Base-by-base conservation (phyloP, 1,284 basidiomycete genomes). In the Phlebopus sp. region DNA sequence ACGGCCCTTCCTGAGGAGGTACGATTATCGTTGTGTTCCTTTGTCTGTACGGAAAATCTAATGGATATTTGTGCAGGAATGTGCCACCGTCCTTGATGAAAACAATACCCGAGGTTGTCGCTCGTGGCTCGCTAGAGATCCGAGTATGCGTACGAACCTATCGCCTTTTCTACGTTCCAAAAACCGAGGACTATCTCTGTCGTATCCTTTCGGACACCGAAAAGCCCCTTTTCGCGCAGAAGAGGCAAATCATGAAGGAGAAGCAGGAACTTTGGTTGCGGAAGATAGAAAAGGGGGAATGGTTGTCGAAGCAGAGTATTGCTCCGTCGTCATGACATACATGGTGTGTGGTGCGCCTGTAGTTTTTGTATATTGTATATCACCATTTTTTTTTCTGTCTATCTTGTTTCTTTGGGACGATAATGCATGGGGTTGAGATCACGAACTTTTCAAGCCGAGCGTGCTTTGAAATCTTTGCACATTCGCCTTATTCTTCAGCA, bases 91-190 rank as follows among this genome's bases (percentile, higher is more conserved):
- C 66, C 44, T 62, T 67, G 44, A 67, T 60, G 21, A 66, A 68
- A 10, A 56, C 62, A 2, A 60, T 66, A 9, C 76, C 74, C 0
- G 70, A 74, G n/a, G 70, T 81, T 21, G 55, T 73, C 17, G 78
- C 81, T 0, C 73, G 70, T 27, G 82, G 83, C 32, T 74, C 76
- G 3, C 76, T 94, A 15, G 87, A 91, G 62, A 86, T 93, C 62
- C 87, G 89, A 56, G 81, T 95, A 46, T 93, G 90, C 62, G 77
- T 92, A 31, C 82, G 89, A 44, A 93, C 88, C 21, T 94, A 93
- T 63, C 78, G 86, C 23, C 72, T 94, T 47, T 94, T 95, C 72
- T 93, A 85, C 62, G 89, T 90, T 11, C 76, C 88, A 1, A 66
- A 72, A 17, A 82, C 84, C 32, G 88, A 88, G 56, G 88, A 90